phyloP scores from a whole-genome alignment of 305 asterid species.

The Fraxinus xanthoxyloides region DNA sequence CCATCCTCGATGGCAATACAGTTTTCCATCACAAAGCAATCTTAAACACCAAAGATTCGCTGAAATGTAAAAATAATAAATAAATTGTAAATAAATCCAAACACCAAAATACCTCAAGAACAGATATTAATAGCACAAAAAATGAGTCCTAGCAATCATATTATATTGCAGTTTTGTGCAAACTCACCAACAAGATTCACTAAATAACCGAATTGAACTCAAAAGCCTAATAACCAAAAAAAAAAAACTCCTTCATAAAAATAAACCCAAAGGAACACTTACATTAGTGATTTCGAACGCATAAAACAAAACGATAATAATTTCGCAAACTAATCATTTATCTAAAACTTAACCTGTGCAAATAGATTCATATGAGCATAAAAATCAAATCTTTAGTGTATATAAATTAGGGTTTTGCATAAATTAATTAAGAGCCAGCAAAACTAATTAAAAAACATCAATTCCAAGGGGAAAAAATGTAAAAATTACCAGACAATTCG shows the following conservation, averaged over 20 bases:
- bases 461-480: background rate
- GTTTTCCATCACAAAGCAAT: conserved; percentile 62
- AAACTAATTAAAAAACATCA: background rate
- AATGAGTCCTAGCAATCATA: background rate
- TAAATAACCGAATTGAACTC: background rate
- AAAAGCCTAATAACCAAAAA: background rate
- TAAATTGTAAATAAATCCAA: background rate
- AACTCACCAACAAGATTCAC: background rate
- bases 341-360: background rate
- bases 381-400: background rate
- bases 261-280: background rate
- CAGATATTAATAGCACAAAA: background rate
- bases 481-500: background rate
- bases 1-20: conserved; percentile 43
- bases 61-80: conserved; percentile 5
- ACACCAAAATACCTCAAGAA: background rate
- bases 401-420: conserved; percentile 9
- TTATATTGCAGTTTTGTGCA: background rate
- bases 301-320: background rate
- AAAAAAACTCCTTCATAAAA: background rate
- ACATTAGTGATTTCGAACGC: background rate
- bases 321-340: background rate
- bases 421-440: background rate
- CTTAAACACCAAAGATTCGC: conserved; percentile 40
- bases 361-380: background rate